A percentile compares a stretch with the other conserved stretches of the same genome.
These are phyloP conservation scores for Eucalyptus caleyi DNA, from an alignment of 345 rosid genomes.

Conservation along the genomic window DNA sequence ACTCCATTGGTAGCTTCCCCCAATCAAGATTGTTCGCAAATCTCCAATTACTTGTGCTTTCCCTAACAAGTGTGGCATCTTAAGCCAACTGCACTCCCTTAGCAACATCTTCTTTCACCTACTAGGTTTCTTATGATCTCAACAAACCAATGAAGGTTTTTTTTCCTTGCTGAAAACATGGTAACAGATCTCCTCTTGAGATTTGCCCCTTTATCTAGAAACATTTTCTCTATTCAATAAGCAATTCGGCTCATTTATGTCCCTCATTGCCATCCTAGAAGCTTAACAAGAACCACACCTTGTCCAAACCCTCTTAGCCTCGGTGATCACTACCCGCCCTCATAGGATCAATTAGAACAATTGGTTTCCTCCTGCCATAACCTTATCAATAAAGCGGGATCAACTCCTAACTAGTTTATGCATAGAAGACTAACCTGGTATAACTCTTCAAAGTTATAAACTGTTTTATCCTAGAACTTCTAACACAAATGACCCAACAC, in stretches of 20 bases:
- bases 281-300: not conserved
- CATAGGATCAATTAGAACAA: too few species aligned
- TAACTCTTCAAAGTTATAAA: not conserved
- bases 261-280: not conserved
- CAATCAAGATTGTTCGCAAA: too few species aligned
- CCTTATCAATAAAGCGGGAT: not conserved
- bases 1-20: not conserved
- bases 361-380: fast-evolving
- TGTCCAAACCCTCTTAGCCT: not conserved
- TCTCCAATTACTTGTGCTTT: not conserved
- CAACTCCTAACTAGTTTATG: too few species aligned
- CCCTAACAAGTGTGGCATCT: not conserved
- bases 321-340: not conserved
- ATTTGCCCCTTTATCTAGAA: not conserved
- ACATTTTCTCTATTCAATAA: not conserved
- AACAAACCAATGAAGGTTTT: not conserved
- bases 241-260: not conserved
- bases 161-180: too few species aligned
- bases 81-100: not conserved
- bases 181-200: not conserved
- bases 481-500: too few species aligned
- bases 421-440: not conserved
- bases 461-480: not conserved
- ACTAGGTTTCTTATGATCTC: not conserved
- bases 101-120: not conserved